Base-by-base conservation (phyloP, 805 yeast species). In the Metschnikowia colocasiae region DNA sequence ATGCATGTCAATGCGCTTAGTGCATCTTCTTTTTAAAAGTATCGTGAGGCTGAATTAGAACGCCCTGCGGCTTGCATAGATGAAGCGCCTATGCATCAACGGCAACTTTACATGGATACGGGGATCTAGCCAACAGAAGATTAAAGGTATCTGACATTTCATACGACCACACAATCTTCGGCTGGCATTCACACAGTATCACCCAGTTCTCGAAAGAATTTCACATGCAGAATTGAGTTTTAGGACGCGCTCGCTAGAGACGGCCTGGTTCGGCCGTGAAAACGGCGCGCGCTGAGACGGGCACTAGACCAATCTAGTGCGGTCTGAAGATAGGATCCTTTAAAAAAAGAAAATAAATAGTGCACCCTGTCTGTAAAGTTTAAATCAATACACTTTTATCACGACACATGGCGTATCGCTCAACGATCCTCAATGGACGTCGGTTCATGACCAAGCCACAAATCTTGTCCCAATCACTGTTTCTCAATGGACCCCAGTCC, bases 401-500 rank as follows among this genome's bases (percentile, higher is more conserved):
- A 9, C 39, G n/a, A 32, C 25, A 30, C 18, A 55, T 55, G 59
- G 53, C 50, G 16, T 55, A 47, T 38, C 57, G 59, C 22, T 53
- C 57, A 6, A 50, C 37, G 6, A 22, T 55, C 15, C 55, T 53
- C 35, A 37, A 42, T 22, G 56, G 55, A 25, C 52, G 53, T 39
- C 49, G 53, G 37, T 54, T 50, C 32, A 45, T 48, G 23, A 26
- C 46, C 29, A 53, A 45, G 34, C 45, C 43, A 20, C 55, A 52
- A 30, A 18, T 46, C 16, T 47, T 52, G 31, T 51, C 58, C 26
- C 56, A 45, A 18, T 55, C 65, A 3, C 59, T 73, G 3, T 64
- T 58, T 43, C 46, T 58, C 15, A 56, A 59, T 45, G 73, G 73
- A 3, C 70, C 74, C 3, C 73, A 66, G 41, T 50, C 53, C 18